phyloP scores from a whole-genome alignment of 176 grass and related monocot genomes.

The Poa pratensis region DNA sequence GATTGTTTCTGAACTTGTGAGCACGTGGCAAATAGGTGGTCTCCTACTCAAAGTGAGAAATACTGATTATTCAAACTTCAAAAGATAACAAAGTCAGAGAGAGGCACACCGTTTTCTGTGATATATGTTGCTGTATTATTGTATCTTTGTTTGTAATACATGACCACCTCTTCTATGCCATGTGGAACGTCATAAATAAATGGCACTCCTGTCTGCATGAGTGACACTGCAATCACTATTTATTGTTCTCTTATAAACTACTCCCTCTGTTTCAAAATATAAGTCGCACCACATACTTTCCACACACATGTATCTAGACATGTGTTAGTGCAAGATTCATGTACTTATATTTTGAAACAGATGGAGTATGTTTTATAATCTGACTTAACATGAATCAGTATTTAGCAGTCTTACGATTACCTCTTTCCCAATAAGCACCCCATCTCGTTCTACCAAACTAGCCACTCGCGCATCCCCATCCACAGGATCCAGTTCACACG shows the following conservation, averaged over 20 bases:
- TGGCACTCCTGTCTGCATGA: conserved; percentile 59
- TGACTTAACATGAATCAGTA: background rate
- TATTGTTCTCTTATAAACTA: background rate
- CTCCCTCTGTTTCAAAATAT: too few species aligned
- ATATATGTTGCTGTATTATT: conserved; percentile 69
- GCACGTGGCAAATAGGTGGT: background rate
- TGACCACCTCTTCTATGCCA: conserved; percentile 61
- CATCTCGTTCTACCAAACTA: conserved; percentile 43
- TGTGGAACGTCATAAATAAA: conserved; percentile 46
- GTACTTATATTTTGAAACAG: too few species aligned
- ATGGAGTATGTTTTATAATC: background rate
- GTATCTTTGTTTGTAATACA: conserved; percentile 77
- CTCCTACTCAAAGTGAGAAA: background rate
- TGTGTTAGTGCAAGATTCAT: too few species aligned
- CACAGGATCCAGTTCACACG: conserved; percentile 38
- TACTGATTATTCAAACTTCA: conserved; percentile 1
- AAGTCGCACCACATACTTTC: too few species aligned
- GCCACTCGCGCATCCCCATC: conserved; percentile 49
- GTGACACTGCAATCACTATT: background rate
- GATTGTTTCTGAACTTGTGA: background rate
- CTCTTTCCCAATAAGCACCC: conserved; percentile 44
- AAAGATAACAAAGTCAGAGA: background rate
- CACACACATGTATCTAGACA: too few species aligned
- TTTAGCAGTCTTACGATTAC: conserved; percentile 36
- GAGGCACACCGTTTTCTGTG: conserved; percentile 67